These are phyloP conservation scores for Iris macrosiphon DNA, from an alignment of 106 monocot genomes.

Conservation along the genomic window DNA sequence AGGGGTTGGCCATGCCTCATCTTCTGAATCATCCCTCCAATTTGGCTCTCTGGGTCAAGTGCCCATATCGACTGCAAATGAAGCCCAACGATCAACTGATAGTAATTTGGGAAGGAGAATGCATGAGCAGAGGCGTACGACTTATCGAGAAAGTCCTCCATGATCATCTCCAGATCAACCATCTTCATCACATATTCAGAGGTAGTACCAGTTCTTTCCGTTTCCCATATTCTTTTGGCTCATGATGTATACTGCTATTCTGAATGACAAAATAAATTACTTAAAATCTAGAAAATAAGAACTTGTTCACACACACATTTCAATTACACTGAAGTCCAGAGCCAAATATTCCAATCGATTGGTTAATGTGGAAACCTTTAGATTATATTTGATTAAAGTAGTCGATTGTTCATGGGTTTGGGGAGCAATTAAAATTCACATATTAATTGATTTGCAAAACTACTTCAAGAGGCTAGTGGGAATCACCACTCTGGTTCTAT, in stretches of 20 bases:
- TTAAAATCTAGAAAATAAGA: background rate
- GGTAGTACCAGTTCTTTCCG: slow-evolving; percentile 14
- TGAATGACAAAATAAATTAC: slow-evolving; percentile 8
- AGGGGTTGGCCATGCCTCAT: slow-evolving; percentile 13
- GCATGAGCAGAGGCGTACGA: slow-evolving; percentile 27
- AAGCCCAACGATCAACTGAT: slow-evolving; percentile 8
- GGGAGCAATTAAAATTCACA: no score
- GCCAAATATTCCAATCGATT: no score
- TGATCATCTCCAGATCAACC: slow-evolving; percentile 47
- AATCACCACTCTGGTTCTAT: no score
- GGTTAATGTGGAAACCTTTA: no score
- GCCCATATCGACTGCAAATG: slow-evolving; percentile 14
- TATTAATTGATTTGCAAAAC: no score
- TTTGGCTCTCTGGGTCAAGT: slow-evolving; percentile 57
- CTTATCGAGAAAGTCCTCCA: slow-evolving; percentile 20
- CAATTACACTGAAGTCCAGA: no score
- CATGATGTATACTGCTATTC: background rate
- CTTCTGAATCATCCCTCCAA: slow-evolving; percentile 41
- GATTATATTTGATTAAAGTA: no score
- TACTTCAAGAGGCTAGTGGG: no score
- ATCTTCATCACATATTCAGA: slow-evolving; percentile 37
- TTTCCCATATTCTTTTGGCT: background rate
- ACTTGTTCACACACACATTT: background rate
- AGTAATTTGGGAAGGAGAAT: slow-evolving; percentile 14
- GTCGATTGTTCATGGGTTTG: no score